These are phyloP conservation scores for Pythium myriotylum DNA, from an alignment of 352 stramenopile species.

Conservation along the genomic window DNA sequence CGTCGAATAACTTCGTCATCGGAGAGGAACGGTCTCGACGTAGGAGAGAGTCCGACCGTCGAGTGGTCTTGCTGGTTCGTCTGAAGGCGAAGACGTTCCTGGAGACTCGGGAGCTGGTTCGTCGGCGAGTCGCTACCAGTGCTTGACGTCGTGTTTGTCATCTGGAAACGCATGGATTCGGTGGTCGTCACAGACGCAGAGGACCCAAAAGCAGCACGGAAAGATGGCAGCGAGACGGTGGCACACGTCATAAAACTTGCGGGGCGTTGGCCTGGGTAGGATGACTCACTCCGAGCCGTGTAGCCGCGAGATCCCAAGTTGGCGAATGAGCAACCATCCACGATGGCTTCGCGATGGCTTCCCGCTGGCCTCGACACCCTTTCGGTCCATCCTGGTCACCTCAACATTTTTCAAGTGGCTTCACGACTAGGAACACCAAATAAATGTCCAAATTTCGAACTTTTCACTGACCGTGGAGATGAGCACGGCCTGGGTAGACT, in stretches of 20 bases:
- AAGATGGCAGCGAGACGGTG: slow-evolving; percentile 7
- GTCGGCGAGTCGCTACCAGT: slow-evolving; percentile 3
- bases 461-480: too few relatives aligned
- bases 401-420: slow-evolving; percentile 1
- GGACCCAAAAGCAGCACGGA: slow-evolving; percentile 8
- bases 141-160: background rate
- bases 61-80: background rate
- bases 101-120: slow-evolving; percentile 20
- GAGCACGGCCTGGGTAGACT: background rate
- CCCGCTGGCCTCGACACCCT: slow-evolving; percentile 6
- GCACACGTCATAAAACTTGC: slow-evolving; percentile 4
- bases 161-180: slow-evolving; percentile 7
- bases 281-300: background rate
- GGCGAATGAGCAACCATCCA: slow-evolving; percentile 1
- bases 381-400: background rate
- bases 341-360: slow-evolving; percentile 2
- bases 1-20: background rate
- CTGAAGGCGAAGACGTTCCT: slow-evolving; percentile 14
- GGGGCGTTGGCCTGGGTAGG: background rate
- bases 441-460: slow-evolving; percentile 1
- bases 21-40: background rate
- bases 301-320: background rate
- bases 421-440: too few relatives aligned
- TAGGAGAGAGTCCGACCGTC: background rate
- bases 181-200: background rate